These are phyloP conservation scores for Talaromyces liani DNA, from an alignment of 495 filamentous ascomycete species.

Conservation along the genomic window DNA sequence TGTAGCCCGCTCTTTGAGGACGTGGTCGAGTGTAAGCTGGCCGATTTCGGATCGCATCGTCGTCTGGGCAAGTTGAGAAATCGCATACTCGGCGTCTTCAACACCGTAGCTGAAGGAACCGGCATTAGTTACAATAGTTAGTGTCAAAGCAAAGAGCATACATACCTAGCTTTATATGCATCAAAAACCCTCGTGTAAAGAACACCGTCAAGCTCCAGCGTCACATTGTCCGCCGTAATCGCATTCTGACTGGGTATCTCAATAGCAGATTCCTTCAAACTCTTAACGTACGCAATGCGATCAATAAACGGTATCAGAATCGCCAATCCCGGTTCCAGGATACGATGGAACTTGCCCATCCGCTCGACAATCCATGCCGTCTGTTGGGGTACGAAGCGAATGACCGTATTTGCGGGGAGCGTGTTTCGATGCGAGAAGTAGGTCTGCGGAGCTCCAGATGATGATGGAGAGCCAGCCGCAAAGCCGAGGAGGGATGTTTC, in stretches of 20 bases:
- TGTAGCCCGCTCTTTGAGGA: conserved; percentile 89
- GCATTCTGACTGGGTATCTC: conserved; percentile 95
- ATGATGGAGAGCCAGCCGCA: conserved; percentile 15
- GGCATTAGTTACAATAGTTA: not conserved
- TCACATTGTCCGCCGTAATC: conserved; percentile 98
- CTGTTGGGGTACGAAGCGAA: conserved; percentile 97
- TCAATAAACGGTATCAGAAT: conserved; percentile 87
- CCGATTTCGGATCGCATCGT: conserved; percentile 99
- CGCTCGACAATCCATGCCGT: conserved; percentile 99
- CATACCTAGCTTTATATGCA: conserved; percentile 89
- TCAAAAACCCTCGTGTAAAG: conserved; percentile 94
- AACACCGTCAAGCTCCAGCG: conserved; percentile 89
- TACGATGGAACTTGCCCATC: conserved; percentile 94
- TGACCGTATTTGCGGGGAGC: conserved; percentile 85
- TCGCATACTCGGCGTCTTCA: conserved; percentile 97
- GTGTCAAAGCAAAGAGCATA: not conserved
- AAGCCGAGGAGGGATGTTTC: conserved; percentile 24
- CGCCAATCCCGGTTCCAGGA: conserved; percentile 84
- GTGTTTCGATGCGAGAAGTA: conserved; percentile 55
- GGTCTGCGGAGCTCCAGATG: conserved; percentile 22
- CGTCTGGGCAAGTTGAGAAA: conserved; percentile 94
- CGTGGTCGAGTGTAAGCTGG: conserved; percentile 91
- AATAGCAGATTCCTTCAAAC: conserved; percentile 88
- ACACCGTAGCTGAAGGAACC: conserved; percentile 71
- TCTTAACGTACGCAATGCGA: conserved; percentile 96